Conservation (phyloP, 2,329 filamentous ascomycete genomes). For the Ambrosiella cleistominuta region DNA sequence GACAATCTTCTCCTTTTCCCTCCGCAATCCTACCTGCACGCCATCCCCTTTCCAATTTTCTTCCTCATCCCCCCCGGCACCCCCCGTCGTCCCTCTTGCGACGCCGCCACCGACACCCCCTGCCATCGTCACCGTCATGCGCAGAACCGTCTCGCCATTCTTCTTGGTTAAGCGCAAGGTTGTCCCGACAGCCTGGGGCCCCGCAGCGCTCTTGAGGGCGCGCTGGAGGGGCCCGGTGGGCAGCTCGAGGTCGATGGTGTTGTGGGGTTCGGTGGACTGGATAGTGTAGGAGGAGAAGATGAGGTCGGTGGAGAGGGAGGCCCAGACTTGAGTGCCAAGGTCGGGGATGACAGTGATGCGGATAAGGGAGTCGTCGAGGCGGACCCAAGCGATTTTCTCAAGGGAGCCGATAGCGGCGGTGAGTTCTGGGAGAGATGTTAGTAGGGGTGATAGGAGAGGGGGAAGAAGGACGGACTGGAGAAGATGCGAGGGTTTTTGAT, state of each 20-base stretch:
- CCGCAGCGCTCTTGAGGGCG: slow-evolving; percentile 71
- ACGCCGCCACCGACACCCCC: slow-evolving; percentile 26
- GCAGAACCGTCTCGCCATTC: slow-evolving; percentile 69
- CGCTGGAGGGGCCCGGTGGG: slow-evolving; percentile 75
- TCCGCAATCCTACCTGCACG: slow-evolving; percentile 36
- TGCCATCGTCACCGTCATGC: slow-evolving; percentile 72
- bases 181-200: slow-evolving; percentile 54
- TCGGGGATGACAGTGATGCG: slow-evolving; percentile 94
- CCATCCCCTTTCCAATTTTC: slow-evolving; percentile 30
- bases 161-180: slow-evolving; percentile 86
- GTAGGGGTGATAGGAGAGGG: neutral
- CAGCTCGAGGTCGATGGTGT: slow-evolving; percentile 92
- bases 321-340: slow-evolving; percentile 91
- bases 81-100: slow-evolving; percentile 9
- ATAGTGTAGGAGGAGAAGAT: slow-evolving; percentile 78
- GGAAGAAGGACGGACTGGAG: slow-evolving; percentile 25
- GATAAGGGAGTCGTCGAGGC: slow-evolving; percentile 69
- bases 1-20: slow-evolving; percentile 51
- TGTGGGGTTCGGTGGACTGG: slow-evolving; percentile 63
- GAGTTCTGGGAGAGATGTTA: slow-evolving; percentile 30
- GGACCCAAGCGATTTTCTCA: slow-evolving; percentile 78
- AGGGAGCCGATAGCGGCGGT: slow-evolving; percentile 45
- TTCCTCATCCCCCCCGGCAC: slow-evolving; percentile 17
- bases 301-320: slow-evolving; percentile 53
- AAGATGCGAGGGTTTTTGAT: slow-evolving; percentile 50